A percentile compares a stretch with the other conserved stretches of the same genome.
phyloP scores from a whole-genome alignment of 2,329 filamentous ascomycete species.

The Fusarium floridanum region DNA sequence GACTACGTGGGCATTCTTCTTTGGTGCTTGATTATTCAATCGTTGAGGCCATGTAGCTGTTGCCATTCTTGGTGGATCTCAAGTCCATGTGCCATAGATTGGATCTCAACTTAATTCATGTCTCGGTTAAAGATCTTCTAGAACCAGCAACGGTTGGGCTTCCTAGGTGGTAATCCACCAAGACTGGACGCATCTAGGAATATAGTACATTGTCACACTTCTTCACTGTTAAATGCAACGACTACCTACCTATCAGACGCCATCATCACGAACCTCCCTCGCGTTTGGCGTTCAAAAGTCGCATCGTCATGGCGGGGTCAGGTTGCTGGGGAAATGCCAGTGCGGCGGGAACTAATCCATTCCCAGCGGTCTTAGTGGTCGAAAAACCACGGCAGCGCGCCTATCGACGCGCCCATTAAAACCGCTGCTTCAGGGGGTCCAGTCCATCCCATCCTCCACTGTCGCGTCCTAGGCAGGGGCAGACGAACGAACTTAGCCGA shows the following conservation, averaged over 20 bases:
- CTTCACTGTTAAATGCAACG: not conserved
- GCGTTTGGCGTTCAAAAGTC: not conserved
- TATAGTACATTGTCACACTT: too few species aligned
- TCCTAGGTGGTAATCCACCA: not conserved
- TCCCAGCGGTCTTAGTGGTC: conserved; percentile 25
- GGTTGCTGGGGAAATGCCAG: conserved; percentile 42
- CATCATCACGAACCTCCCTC: not conserved
- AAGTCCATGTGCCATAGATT: not conserved
- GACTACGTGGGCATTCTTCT: not conserved
- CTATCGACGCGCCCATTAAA: conserved; percentile 35
- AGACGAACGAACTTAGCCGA: conserved; percentile 8
- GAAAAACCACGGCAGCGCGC: conserved; percentile 27
- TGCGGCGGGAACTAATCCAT: conserved; percentile 28
- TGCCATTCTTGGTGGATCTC: not conserved
- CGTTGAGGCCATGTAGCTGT: not conserved
- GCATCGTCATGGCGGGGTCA: conserved; percentile 24
- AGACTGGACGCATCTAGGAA: too few species aligned
- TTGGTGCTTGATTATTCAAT: not conserved
- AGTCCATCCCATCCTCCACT: not conserved
- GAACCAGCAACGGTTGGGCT: not conserved
- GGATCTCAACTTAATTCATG: not conserved
- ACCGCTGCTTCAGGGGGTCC: conserved; percentile 17
- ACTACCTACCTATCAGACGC: not conserved
- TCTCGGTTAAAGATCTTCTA: not conserved
- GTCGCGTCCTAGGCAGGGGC: conserved; percentile 25